A percentile compares a stretch with the other conserved stretches of the same genome.
phyloP scores from a whole-genome alignment of 2,329 filamentous ascomycete species.

The Diaporthe ilicicola region DNA sequence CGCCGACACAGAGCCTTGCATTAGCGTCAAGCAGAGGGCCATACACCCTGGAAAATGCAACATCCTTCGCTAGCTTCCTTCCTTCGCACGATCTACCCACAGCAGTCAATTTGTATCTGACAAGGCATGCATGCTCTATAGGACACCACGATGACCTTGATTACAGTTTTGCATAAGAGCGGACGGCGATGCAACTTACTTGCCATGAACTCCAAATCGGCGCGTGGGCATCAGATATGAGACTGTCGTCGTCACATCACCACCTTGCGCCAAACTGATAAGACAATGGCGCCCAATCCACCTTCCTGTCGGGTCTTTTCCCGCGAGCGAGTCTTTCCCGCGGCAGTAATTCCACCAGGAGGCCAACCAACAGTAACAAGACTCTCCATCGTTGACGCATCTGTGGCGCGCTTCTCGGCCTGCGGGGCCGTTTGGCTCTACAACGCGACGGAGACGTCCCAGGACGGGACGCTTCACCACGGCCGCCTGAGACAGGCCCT shows the following conservation, averaged over 20 bases:
- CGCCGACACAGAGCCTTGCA: no score
- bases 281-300: neutral
- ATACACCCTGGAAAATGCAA: neutral
- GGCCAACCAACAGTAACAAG: conserved; percentile 32
- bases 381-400: conserved; percentile 54
- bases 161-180: neutral
- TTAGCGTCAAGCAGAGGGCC: neutral
- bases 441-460: conserved; percentile 39
- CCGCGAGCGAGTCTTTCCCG: conserved; percentile 24
- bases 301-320: neutral
- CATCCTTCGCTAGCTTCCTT: neutral
- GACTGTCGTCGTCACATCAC: neutral
- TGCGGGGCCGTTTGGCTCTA: conserved; percentile 56
- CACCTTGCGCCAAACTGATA: neutral
- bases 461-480: neutral
- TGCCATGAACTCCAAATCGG: neutral
- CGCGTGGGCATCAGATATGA: neutral
- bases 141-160: neutral
- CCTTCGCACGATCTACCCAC: neutral
- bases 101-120: neutral
- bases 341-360: neutral
- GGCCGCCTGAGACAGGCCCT: conserved; percentile 40
- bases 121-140: no score
- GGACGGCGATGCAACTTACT: neutral
- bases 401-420: conserved; percentile 49